Percentiles rank a stretch among this genome's conserved stretches.
Evolutionary conservation across 2,329 filamentous ascomycete species (phyloP).

Genomic region (Leptographium flavum): DNA sequence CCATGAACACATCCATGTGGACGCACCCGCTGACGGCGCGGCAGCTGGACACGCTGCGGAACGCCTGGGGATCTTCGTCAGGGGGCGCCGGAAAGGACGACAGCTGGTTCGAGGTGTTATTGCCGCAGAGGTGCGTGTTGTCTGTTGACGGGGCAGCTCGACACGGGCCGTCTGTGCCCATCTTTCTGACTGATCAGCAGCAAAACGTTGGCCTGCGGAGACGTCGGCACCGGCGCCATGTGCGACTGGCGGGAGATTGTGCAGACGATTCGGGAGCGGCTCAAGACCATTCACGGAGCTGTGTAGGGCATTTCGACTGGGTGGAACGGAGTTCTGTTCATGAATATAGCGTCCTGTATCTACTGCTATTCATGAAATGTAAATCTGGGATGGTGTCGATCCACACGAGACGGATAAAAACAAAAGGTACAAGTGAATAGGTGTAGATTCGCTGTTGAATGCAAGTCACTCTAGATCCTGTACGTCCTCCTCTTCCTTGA

Average conservation of each 20-base stretch:
- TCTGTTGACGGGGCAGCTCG: too few relatives aligned
- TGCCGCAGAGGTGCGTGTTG: conserved; percentile 43
- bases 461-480: too few relatives aligned
- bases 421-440: too few relatives aligned
- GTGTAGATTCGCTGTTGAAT: too few relatives aligned
- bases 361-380: too few relatives aligned
- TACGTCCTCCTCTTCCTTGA: too few relatives aligned
- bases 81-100: conserved; percentile 9
- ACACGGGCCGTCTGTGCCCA: not conserved
- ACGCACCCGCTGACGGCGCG: conserved; percentile 63
- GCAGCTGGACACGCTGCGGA: conserved; percentile 54
- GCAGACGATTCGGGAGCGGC: conserved; percentile 38
- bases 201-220: conserved; percentile 73
- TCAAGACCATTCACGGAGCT: too few relatives aligned
- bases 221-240: conserved; percentile 74
- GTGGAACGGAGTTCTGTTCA: too few relatives aligned
- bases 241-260: conserved; percentile 67
- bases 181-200: not conserved
- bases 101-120: conserved; percentile 53
- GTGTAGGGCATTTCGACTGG: too few relatives aligned
- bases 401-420: too few relatives aligned
- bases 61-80: conserved; percentile 53
- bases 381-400: too few relatives aligned
- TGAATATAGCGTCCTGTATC: too few relatives aligned
- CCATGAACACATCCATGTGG: conserved; percentile 92